Evolutionary conservation across 2,329 filamentous ascomycete species (phyloP).

Genomic region (Fonsecaea monophora): DNA sequence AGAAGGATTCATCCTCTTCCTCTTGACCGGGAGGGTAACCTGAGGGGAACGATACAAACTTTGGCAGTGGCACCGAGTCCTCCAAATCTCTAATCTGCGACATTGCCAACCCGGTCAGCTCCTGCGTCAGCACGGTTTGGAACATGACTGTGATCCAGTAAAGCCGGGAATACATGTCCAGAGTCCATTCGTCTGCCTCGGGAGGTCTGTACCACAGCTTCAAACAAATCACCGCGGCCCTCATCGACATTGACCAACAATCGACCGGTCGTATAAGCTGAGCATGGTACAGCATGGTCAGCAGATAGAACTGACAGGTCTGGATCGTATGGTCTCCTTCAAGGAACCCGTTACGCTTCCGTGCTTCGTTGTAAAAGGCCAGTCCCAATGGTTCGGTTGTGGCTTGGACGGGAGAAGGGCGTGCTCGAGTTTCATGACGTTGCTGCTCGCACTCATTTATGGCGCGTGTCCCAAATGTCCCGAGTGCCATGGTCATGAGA

Average conservation of each 20-base stretch:
- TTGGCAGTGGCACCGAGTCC: slow-evolving; percentile 59
- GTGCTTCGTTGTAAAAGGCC: slow-evolving; percentile 62
- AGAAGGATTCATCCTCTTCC: slow-evolving; percentile 59
- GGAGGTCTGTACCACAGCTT: slow-evolving; percentile 38
- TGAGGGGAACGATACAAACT: slow-evolving; percentile 55
- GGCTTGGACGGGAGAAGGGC: slow-evolving; percentile 46
- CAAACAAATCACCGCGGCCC: slow-evolving; percentile 59
- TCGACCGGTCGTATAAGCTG: slow-evolving; percentile 61
- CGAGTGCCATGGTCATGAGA: slow-evolving; percentile 58
- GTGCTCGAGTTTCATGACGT: slow-evolving; percentile 24
- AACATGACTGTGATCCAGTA: slow-evolving; percentile 65
- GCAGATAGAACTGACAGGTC: slow-evolving; percentile 59
- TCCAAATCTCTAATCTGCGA: slow-evolving; percentile 60
- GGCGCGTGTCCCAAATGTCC: slow-evolving; percentile 57
- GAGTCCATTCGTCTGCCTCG: slow-evolving; percentile 59
- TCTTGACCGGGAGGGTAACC: slow-evolving; percentile 45
- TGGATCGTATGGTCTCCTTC: slow-evolving; percentile 58
- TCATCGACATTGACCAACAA: slow-evolving; percentile 60
- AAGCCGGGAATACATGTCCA: slow-evolving; percentile 62
- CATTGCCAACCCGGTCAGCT: slow-evolving; percentile 56
- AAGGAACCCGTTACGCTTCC: slow-evolving; percentile 59
- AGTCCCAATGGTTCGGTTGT: slow-evolving; percentile 49
- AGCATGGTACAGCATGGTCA: slow-evolving; percentile 60
- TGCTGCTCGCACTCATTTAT: slow-evolving; percentile 58
- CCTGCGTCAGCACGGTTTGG: slow-evolving; percentile 62